Evolutionary conservation across 1,284 basidiomycete species (phyloP), one percentile per base, ranked within the genome.

Genomic region (Marasmius sp.): DNA sequence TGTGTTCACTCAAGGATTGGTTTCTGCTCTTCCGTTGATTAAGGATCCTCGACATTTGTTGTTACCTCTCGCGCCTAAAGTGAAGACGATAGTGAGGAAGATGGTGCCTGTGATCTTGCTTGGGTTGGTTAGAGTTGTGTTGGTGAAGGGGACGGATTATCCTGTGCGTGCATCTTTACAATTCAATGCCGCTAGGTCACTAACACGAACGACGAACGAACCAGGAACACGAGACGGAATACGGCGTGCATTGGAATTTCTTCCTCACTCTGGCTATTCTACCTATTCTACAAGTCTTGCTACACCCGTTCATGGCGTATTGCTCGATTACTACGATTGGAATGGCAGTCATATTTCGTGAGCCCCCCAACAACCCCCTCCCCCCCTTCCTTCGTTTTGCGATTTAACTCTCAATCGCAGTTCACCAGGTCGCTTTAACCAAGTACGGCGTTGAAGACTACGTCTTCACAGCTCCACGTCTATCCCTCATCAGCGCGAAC

Each of bases 191-290:
- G 59, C 8, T 64, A 57, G 16, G 38, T 58, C 14, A 54, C 39
- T 27, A 27, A 27, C 27, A 27, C 27, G 27, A 27, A 27, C 27
- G 2, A 96, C 94, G 97, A 99, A 27, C 27, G 27, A 27, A 27
- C 27, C 27, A 96, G 94, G 97, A 99, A 80, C 97, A 99, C 67
- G 88, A 93, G 49, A 90, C 94, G 0, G 97, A 99, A 77, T 99
- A 99, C 67, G 97, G 97, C 1, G 88, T 89, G 0, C 96, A 98
- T 71, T 99, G 97, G 97, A 99, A 99, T 74, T 99, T 99, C 75
- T 99, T 99, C 82, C 85, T 98, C 69, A 98, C 97, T 0, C 81
- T 99, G 12, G 94, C 89, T 0, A 65, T 93, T 0, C 74, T 98
- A 2, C 96, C 96, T 0, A 73, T 93, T 0, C 75, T 94, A 6